A percentile compares a stretch with the other conserved stretches of the same genome.
Evolutionary conservation across 768 basidiomycete species (phyloP).

Genomic region (Suillus spraguei): DNA sequence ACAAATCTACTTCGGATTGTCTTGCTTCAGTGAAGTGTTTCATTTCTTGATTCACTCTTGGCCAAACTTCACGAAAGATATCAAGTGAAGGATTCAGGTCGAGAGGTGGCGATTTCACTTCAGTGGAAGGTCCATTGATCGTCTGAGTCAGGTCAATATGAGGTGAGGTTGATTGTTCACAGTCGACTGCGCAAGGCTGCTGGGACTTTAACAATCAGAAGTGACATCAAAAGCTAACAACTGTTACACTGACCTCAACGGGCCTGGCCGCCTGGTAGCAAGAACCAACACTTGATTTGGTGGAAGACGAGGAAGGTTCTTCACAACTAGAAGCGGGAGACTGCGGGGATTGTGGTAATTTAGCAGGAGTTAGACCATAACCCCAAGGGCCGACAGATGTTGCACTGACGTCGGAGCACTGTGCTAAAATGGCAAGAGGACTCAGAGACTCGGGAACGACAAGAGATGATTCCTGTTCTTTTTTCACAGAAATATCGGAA

Average conservation of each 20-base stretch:
- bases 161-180: not conserved
- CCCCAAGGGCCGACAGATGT: not conserved
- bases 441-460: not conserved
- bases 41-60: conserved; percentile 40
- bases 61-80: conserved; percentile 34
- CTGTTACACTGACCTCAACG: conserved; percentile 10
- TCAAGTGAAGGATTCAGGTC: conserved; percentile 19
- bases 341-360: not conserved
- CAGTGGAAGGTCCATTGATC: conserved; percentile 10
- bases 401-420: not conserved
- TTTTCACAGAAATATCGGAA: not conserved
- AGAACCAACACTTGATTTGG: not conserved
- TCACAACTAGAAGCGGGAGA: not conserved
- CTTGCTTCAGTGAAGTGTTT: conserved; percentile 30
- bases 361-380: conserved; percentile 2
- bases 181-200: not conserved
- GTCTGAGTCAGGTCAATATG: not conserved
- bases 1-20: not conserved
- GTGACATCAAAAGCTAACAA: not conserved
- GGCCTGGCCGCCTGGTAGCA: not conserved
- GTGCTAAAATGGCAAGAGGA: not conserved
- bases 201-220: conserved; percentile 1
- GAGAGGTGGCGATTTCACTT: conserved; percentile 21
- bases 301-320: not conserved
- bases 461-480: not conserved